Percentiles rank a stretch among this genome's conserved stretches.
Conservation (phyloP, 306 rosid species). For the Argentina anserina region DNA sequence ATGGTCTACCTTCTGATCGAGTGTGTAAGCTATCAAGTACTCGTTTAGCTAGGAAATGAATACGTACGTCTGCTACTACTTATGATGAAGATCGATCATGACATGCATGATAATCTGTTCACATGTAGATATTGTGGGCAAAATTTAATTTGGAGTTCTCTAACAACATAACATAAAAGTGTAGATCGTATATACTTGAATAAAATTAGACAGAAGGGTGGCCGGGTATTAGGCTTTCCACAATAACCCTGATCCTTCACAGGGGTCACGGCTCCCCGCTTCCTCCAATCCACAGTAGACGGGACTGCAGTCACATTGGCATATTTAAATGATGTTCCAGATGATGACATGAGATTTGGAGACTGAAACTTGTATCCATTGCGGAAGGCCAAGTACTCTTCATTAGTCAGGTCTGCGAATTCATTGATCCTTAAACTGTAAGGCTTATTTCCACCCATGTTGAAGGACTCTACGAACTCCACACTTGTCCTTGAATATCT, state of each 20-base stretch:
- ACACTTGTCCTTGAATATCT: slow-evolving; percentile 30
- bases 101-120: background rate
- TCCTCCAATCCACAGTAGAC: slow-evolving; percentile 31
- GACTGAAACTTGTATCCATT: slow-evolving; percentile 22
- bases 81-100: background rate
- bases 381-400: slow-evolving; percentile 39
- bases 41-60: background rate
- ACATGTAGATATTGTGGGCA: background rate
- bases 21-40: background rate
- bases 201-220: background rate
- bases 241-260: slow-evolving; percentile 32
- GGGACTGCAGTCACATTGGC: slow-evolving; percentile 16
- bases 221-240: slow-evolving; percentile 22
- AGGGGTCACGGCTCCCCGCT: slow-evolving; percentile 31
- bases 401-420: slow-evolving; percentile 31
- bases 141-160: background rate
- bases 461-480: slow-evolving; percentile 31
- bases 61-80: background rate
- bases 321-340: slow-evolving; percentile 9
- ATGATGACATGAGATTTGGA: background rate
- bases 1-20: no score
- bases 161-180: background rate
- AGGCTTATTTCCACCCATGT: slow-evolving; percentile 27
- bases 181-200: background rate
- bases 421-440: slow-evolving; percentile 35